Evolutionary conservation across 2,329 filamentous ascomycete species (phyloP).

Genomic region (Arthrobotrys conoides): DNA sequence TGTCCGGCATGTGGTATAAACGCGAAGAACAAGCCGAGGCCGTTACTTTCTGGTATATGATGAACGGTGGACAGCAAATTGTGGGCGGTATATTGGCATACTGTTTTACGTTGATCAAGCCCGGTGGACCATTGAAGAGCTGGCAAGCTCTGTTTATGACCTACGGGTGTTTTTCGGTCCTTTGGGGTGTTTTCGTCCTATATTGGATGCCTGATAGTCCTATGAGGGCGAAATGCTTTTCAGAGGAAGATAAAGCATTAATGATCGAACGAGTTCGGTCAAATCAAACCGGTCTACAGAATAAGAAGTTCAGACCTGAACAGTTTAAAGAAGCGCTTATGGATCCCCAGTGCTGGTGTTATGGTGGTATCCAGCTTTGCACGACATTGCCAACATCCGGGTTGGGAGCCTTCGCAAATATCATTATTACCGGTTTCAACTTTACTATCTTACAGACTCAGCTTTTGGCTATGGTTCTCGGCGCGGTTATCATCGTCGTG

Average conservation of each 20-base stretch:
- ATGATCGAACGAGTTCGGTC: slow-evolving; percentile 66
- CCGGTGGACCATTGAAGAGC: slow-evolving; percentile 65
- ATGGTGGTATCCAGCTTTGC: slow-evolving; percentile 77
- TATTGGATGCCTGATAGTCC: slow-evolving; percentile 68
- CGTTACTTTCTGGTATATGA: slow-evolving; percentile 82
- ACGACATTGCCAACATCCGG: slow-evolving; percentile 81
- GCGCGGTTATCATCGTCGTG: slow-evolving; percentile 80
- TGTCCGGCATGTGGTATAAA: slow-evolving; percentile 80
- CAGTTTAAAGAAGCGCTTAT: slow-evolving; percentile 73
- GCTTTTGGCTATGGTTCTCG: slow-evolving; percentile 81
- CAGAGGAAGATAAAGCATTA: slow-evolving; percentile 69
- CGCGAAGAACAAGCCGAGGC: slow-evolving; percentile 77
- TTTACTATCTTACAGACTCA: slow-evolving; percentile 79
- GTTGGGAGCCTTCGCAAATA: slow-evolving; percentile 80
- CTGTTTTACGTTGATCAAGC: slow-evolving; percentile 64
- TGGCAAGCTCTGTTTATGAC: slow-evolving; percentile 71
- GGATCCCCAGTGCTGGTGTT: slow-evolving; percentile 78
- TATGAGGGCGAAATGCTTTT: slow-evolving; percentile 70
- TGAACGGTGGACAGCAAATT: slow-evolving; percentile 81
- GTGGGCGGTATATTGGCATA: slow-evolving; percentile 79
- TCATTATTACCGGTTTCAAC: slow-evolving; percentile 79
- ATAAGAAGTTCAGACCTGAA: slow-evolving; percentile 69
- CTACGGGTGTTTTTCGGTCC: slow-evolving; percentile 68
- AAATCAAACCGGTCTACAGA: slow-evolving; percentile 66
- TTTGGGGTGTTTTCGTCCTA: slow-evolving; percentile 69